Conservation (phyloP, 176 grass and related monocot species). For the Cenchrus fungigraminus region DNA sequence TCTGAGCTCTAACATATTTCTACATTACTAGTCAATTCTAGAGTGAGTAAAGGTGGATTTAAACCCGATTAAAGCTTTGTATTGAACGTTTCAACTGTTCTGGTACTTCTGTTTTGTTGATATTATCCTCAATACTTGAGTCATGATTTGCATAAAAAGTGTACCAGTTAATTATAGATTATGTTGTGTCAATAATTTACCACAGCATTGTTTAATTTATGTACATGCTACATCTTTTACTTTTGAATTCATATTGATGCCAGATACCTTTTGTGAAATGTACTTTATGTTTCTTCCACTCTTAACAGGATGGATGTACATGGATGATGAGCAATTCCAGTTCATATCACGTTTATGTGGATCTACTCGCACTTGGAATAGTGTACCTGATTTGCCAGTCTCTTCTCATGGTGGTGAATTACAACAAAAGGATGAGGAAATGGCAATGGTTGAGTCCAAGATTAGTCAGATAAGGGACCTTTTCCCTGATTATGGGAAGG, state of each 20-base stretch:
- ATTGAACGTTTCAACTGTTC: neutral
- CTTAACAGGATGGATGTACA: conserved; percentile 84
- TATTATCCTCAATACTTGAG: conserved; percentile 22
- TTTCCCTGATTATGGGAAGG: conserved; percentile 89
- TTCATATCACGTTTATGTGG: conserved; percentile 69
- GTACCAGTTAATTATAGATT: conserved; percentile 29
- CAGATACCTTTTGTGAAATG: conserved; percentile 19
- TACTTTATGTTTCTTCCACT: conserved; percentile 32
- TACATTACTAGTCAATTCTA: neutral
- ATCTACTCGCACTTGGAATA: conserved; percentile 52
- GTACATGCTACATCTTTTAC: conserved; percentile 2
- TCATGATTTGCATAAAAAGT: conserved; percentile 24
- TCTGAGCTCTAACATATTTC: neutral
- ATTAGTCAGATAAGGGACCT: conserved; percentile 98
- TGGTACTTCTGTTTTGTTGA: conserved; percentile 7
- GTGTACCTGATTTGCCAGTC: conserved; percentile 49
- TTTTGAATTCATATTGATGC: neutral
- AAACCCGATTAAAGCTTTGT: neutral
- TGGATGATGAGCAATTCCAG: conserved; percentile 85
- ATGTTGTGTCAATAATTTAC: conserved; percentile 16
- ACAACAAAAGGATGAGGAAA: conserved; percentile 77
- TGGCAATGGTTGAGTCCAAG: conserved; percentile 76
- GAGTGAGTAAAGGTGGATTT: neutral
- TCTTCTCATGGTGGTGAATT: conserved; percentile 56
- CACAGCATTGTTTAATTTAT: conserved; percentile 23